These are phyloP conservation scores for Nematodospora anomalae DNA, from an alignment of 1,139 yeast genomes.

Conservation along the genomic window DNA sequence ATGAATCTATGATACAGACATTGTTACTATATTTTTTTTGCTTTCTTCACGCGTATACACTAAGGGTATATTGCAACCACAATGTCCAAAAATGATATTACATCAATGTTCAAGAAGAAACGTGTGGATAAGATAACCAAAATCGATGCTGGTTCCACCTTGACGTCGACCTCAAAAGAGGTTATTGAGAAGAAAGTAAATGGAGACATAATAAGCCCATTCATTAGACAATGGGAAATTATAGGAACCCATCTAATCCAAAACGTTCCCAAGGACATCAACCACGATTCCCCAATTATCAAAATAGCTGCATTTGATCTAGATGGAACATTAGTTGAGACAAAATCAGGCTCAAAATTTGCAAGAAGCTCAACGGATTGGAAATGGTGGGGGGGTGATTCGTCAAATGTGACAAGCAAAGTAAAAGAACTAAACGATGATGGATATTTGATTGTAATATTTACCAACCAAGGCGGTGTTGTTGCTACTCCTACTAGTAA, in stretches of 20 bases:
- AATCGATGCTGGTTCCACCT: neutral
- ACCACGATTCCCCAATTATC: slow-evolving; percentile 12
- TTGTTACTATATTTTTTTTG: no score
- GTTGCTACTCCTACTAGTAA: slow-evolving; percentile 45
- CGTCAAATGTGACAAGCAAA: slow-evolving; percentile 24
- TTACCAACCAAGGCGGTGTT: slow-evolving; percentile 85
- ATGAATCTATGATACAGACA: no score
- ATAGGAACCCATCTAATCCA: slow-evolving; percentile 37
- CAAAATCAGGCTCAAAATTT: slow-evolving; percentile 59
- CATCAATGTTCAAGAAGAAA: slow-evolving; percentile 6
- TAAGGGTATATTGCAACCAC: no score
- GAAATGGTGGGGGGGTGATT: slow-evolving; percentile 52
- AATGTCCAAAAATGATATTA: slow-evolving; percentile 6
- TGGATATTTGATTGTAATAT: slow-evolving; percentile 56
- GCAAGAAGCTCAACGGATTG: slow-evolving; percentile 64
- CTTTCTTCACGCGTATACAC: no score
- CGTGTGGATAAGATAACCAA: slow-evolving; percentile 1
- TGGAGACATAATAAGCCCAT: neutral
- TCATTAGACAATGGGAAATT: slow-evolving; percentile 25
- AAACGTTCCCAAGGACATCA: slow-evolving; percentile 25
- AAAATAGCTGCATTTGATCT: slow-evolving; percentile 73
- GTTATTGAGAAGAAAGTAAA: slow-evolving; percentile 3
- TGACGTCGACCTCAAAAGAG: slow-evolving; percentile 3
- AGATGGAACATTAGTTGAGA: slow-evolving; percentile 66
- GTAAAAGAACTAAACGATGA: slow-evolving; percentile 25